Evolutionary conservation across 768 basidiomycete genomes (phyloP).

Genomic region (Pleurotus citrinopileatus): DNA sequence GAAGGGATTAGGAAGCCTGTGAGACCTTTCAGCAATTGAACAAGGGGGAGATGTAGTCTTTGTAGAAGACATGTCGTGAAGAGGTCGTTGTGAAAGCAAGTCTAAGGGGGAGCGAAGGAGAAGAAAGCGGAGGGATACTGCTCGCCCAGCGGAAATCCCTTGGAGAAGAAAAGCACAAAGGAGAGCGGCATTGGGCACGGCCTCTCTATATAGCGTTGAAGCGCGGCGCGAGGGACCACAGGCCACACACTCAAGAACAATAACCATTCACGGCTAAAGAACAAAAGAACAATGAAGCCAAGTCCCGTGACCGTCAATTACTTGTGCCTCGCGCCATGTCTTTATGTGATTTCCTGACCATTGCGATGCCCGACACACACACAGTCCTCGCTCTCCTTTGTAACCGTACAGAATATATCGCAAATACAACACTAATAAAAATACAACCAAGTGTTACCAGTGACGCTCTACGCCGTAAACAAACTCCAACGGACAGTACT

Average conservation of each 20-base stretch:
- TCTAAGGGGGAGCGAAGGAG: not conserved
- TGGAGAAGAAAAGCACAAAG: not conserved
- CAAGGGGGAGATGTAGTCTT: too few relatives aligned
- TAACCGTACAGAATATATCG: too few relatives aligned
- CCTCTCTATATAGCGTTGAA: not conserved
- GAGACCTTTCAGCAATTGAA: too few relatives aligned
- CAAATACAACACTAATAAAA: constrained; percentile 1
- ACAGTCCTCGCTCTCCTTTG: too few relatives aligned
- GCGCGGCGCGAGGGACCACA: not conserved
- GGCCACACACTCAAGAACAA: constrained; percentile 2
- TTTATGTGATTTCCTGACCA: too few relatives aligned
- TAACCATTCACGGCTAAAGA: too few relatives aligned
- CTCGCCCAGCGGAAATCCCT: constrained; percentile 1
- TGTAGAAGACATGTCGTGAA: constrained; percentile 7
- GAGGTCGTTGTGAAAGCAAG: constrained; percentile 9
- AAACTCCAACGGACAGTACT: not conserved
- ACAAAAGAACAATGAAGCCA: too few relatives aligned
- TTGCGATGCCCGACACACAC: too few relatives aligned
- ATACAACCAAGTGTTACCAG: constrained; percentile 8
- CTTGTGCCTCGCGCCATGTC: too few relatives aligned
- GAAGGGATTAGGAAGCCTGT: constrained; percentile 47
- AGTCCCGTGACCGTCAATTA: too few relatives aligned
- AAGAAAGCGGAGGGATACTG: constrained; percentile 12
- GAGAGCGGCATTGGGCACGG: not conserved
- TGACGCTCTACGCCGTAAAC: constrained; percentile 5